A percentile compares a stretch with the other conserved stretches of the same genome.
phyloP scores from a whole-genome alignment of 1,284 basidiomycete genomes.

The Ceratobasidium sp. region DNA sequence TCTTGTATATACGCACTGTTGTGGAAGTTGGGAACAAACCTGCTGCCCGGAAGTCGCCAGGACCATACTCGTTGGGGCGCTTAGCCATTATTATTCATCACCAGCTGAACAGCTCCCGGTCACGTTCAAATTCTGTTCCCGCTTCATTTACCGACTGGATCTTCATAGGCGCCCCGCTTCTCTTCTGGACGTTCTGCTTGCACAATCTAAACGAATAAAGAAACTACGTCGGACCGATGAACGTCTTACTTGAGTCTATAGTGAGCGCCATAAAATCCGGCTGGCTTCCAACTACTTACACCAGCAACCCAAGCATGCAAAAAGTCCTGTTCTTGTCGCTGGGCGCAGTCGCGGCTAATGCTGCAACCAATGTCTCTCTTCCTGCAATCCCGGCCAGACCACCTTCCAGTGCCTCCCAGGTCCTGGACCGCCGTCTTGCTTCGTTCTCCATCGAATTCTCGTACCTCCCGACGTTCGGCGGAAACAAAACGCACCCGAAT shows the following conservation, averaged over 20 bases:
- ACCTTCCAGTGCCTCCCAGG: conserved; percentile 53
- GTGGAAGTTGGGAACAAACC: background rate
- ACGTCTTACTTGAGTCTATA: background rate
- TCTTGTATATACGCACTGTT: background rate
- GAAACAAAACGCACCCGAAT: conserved; percentile 58
- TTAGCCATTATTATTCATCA: background rate
- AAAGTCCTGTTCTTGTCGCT: conserved; percentile 20
- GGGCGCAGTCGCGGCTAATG: background rate
- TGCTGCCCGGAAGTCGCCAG: background rate
- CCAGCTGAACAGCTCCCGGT: no score
- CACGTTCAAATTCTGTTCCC: no score
- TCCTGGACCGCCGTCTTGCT: conserved; percentile 56
- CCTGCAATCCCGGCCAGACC: conserved; percentile 28
- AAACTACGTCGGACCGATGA: background rate
- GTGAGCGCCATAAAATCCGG: background rate
- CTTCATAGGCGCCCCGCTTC: conserved; percentile 23
- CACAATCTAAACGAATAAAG: conserved; percentile 16
- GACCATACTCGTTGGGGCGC: background rate
- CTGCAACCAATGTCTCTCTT: conserved; percentile 29
- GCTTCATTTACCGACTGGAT: background rate
- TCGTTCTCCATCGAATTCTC: conserved; percentile 59
- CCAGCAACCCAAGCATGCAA: conserved; percentile 3
- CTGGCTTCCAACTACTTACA: background rate
- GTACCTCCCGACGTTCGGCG: conserved; percentile 57
- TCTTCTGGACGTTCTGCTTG: conserved; percentile 13